A percentile compares a stretch with the other conserved stretches of the same genome.
Conservation (phyloP, 768 basidiomycete genomes). For the Melanogaster broomeanus region DNA sequence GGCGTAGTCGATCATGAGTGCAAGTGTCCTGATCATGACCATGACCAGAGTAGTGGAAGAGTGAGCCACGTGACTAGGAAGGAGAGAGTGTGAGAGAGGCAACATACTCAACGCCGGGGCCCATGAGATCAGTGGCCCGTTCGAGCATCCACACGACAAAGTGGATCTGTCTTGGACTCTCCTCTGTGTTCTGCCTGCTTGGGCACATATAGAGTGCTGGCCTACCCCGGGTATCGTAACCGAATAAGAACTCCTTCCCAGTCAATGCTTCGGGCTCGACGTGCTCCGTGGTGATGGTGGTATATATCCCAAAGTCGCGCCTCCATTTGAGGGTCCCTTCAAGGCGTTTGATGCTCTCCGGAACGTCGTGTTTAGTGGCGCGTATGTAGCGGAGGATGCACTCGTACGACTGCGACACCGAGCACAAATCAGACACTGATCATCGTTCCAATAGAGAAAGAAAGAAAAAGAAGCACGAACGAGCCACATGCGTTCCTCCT, state of each 20-base stretch:
- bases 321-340: constrained; percentile 80
- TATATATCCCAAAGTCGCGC: constrained; percentile 74
- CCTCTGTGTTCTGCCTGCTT: constrained; percentile 77
- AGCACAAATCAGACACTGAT: not conserved
- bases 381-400: constrained; percentile 77
- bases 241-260: constrained; percentile 80
- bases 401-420: constrained; percentile 52
- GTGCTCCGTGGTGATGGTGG: constrained; percentile 54
- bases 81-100: constrained; percentile 16
- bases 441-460: constrained; percentile 3
- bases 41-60: too few species aligned
- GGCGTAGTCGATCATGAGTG: constrained; percentile 76
- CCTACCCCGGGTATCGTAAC: constrained; percentile 66
- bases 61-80: not conserved
- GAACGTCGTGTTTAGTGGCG: constrained; percentile 72
- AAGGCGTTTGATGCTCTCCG: constrained; percentile 60
- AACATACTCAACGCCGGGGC: constrained; percentile 77
- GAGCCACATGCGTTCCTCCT: constrained; percentile 79
- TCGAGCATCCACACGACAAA: constrained; percentile 80
- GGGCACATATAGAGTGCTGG: constrained; percentile 72
- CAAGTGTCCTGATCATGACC: constrained; percentile 58
- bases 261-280: constrained; percentile 82
- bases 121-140: constrained; percentile 74
- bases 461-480: constrained; percentile 33
- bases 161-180: constrained; percentile 66